A percentile compares a stretch with the other conserved stretches of the same genome.
Evolutionary conservation across 148 eudicot species (phyloP).

Genomic region (Polygonum aviculare): DNA sequence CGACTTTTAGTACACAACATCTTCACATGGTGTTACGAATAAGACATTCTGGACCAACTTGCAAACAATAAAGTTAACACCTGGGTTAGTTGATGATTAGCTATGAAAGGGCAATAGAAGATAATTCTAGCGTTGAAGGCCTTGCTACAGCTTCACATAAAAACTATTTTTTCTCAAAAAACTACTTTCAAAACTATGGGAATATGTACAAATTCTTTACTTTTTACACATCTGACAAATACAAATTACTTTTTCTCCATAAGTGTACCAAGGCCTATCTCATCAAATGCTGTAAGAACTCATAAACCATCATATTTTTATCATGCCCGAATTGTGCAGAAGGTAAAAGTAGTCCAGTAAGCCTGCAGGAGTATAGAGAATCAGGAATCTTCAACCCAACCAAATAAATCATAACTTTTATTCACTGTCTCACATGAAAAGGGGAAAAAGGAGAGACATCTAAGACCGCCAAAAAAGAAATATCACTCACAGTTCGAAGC

Average conservation of each 20-base stretch:
- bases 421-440: background rate
- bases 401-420: background rate
- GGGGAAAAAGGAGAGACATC: background rate
- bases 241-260: too few species aligned
- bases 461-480: background rate
- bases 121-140: background rate
- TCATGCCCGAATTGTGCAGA: background rate
- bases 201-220: too few species aligned
- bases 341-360: background rate
- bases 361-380: background rate
- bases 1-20: background rate
- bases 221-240: too few species aligned
- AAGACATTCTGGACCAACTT: background rate
- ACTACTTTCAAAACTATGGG: too few species aligned
- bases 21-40: background rate
- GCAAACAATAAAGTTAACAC: background rate
- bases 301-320: background rate
- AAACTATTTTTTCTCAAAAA: too few species aligned
- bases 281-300: background rate
- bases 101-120: background rate
- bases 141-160: too few species aligned
- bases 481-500: slow-evolving; percentile 76
- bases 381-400: background rate
- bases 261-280: too few species aligned
- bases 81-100: background rate